Evolutionary conservation across 2,329 filamentous ascomycete genomes (phyloP).

Genomic region (Berkeleyomyces basicola): DNA sequence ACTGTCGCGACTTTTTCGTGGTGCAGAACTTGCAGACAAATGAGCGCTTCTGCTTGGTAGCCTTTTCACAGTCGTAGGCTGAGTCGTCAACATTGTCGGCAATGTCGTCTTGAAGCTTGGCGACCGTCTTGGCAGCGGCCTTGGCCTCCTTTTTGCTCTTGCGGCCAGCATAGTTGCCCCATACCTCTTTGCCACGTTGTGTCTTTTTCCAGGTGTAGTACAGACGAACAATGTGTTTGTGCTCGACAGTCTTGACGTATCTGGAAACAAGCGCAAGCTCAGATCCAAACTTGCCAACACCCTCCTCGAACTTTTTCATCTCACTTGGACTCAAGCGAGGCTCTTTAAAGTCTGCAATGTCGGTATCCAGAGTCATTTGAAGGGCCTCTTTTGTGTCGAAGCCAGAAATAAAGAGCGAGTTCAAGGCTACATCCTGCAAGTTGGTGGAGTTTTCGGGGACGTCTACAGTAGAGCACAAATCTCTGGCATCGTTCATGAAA

Average conservation of each 20-base stretch:
- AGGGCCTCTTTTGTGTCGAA: slow-evolving; percentile 60
- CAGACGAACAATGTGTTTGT: slow-evolving; percentile 64
- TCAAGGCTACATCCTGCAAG: slow-evolving; percentile 66
- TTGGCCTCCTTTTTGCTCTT: slow-evolving; percentile 81
- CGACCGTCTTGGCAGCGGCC: slow-evolving; percentile 50
- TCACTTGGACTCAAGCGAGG: slow-evolving; percentile 65
- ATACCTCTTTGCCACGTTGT: slow-evolving; percentile 65
- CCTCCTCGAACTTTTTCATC: slow-evolving; percentile 82
- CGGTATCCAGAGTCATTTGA: slow-evolving; percentile 47
- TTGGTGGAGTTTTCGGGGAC: slow-evolving; percentile 67
- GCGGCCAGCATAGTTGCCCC: slow-evolving; percentile 73
- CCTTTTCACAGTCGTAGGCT: slow-evolving; percentile 83
- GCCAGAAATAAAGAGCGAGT: slow-evolving; percentile 52
- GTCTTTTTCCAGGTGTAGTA: slow-evolving; percentile 99
- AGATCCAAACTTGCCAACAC: slow-evolving; percentile 74
- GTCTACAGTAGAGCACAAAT: slow-evolving; percentile 48
- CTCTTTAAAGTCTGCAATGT: slow-evolving; percentile 64
- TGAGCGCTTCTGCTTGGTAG: slow-evolving; percentile 55
- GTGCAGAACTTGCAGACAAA: slow-evolving; percentile 93
- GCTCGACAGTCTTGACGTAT: slow-evolving; percentile 68
- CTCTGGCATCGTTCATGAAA: slow-evolving; percentile 57
- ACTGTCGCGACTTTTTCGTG: slow-evolving; percentile 66
- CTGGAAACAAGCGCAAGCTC: slow-evolving; percentile 71
- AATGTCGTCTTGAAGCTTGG: slow-evolving; percentile 78
- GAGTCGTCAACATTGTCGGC: slow-evolving; percentile 89